Evolutionary conservation across 768 basidiomycete species (phyloP).

Genomic region (Lentinus brumalis): DNA sequence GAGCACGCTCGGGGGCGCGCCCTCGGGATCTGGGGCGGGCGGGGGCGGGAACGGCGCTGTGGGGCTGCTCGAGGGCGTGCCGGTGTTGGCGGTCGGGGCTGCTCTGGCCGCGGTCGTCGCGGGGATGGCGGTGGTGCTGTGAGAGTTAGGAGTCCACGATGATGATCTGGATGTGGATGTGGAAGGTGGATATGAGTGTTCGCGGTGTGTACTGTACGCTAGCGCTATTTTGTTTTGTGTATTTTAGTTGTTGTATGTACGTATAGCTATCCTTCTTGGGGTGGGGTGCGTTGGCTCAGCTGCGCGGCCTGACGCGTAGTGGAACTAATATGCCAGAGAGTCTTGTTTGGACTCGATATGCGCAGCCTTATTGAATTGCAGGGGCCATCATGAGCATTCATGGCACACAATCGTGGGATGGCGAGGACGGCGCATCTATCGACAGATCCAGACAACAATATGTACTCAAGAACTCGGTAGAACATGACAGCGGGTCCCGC

Average conservation of each 20-base stretch:
- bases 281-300: too few species aligned
- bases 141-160: neutral
- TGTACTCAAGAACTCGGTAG: too few species aligned
- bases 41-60: neutral
- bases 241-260: neutral
- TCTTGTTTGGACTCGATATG: too few species aligned
- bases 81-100: neutral
- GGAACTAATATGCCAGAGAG: too few species aligned
- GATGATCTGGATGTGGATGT: neutral
- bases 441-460: too few species aligned
- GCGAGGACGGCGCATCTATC: too few species aligned
- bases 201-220: neutral
- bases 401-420: too few species aligned
- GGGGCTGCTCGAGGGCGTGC: neutral
- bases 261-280: neutral
- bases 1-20: conserved; percentile 5
- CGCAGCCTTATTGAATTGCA: too few species aligned
- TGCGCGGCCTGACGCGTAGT: too few species aligned
- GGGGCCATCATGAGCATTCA: too few species aligned
- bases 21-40: neutral
- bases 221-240: neutral
- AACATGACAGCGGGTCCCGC: too few species aligned
- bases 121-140: neutral
- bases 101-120: neutral
- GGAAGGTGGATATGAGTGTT: neutral